Evolutionary conservation across 116 monocot genomes (phyloP), one percentile per base, ranked within the genome.

Genomic region (Posidonia oceanica): DNA sequence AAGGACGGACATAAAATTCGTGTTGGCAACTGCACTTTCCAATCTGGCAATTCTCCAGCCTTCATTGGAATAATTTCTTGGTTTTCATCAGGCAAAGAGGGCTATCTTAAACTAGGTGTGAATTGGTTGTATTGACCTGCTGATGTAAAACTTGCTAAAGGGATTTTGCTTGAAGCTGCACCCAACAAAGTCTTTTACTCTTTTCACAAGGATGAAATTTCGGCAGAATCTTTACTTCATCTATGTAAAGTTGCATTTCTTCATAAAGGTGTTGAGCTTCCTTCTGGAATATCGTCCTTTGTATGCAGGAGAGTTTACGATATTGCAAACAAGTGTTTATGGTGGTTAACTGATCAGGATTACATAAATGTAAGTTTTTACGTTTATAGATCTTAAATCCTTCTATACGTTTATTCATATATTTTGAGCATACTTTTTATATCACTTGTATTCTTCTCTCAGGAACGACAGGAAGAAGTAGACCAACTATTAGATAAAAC

Each of bases 231-330:
- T 63, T 79, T 97, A 69, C 89, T 92, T 71, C 92, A 97, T 85
- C 97, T 92, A 7, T 97, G 97, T 76, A 91, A 87, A 81, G 92
- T 97, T 79, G 85, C 97, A 55, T 97, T 97, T 76, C 82, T 89
- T 55, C 76, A 79, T 71, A 92, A 87, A 69, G 89, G 92, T 67
- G 77, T 85, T 77, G 92, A 97, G 17, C 89, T 91, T 74, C 87
- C 92, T 70, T 66, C 76, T 79, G 85, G 87, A 63, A 82, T 81
- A 78, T 80, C 89, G 22, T 97, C 96, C 13, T 96, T 91, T 60
- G 85, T 96, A 22, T 96, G 89, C 72, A 72, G 96, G 72, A 78
- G 96, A 75, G 97, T 91, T 15, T 87, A 91, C 78, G 92, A 97
- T 59, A 87, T 84, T 71, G 83, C 76, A 51, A 85, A 89, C 74